phyloP scores from a whole-genome alignment of 1,284 basidiomycete genomes.

The Ustilago shanxiensis region DNA sequence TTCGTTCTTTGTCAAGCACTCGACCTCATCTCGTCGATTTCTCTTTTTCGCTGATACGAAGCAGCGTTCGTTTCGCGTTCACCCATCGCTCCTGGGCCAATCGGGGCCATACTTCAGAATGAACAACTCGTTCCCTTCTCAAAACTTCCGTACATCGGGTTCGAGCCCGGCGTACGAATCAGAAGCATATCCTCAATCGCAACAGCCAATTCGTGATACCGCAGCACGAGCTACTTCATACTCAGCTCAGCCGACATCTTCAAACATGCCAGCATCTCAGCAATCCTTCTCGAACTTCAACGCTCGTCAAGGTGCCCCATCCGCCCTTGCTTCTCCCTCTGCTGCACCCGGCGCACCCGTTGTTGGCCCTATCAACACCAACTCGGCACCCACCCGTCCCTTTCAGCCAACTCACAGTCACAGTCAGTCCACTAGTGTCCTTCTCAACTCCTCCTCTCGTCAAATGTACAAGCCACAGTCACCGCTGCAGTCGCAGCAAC shows the following conservation, averaged over 20 bases:
- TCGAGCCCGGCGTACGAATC: slow-evolving; percentile 29
- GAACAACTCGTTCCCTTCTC: slow-evolving; percentile 32
- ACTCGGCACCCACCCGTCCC: slow-evolving; percentile 8
- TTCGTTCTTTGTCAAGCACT: neutral
- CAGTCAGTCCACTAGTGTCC: slow-evolving; percentile 47
- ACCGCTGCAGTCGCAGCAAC: slow-evolving; percentile 27
- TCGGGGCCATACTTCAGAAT: slow-evolving; percentile 7
- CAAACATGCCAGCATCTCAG: slow-evolving; percentile 12
- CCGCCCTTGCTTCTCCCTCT: slow-evolving; percentile 3
- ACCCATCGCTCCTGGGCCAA: neutral
- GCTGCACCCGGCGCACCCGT: neutral
- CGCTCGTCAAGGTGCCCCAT: slow-evolving; percentile 18
- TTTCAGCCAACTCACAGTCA: slow-evolving; percentile 43
- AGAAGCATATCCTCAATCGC: slow-evolving; percentile 19
- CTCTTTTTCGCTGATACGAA: neutral
- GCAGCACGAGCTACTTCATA: slow-evolving; percentile 11
- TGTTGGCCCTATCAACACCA: neutral
- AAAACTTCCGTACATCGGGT: slow-evolving; percentile 17
- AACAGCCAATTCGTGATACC: slow-evolving; percentile 17
- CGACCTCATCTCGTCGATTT: neutral
- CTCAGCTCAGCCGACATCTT: slow-evolving; percentile 22
- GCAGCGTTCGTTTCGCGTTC: neutral
- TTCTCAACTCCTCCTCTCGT: slow-evolving; percentile 37
- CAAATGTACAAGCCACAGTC: slow-evolving; percentile 30
- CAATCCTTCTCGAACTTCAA: slow-evolving; percentile 25